phyloP scores from a whole-genome alignment of 140 eudicot genomes.

The Stevia rebaudiana region DNA sequence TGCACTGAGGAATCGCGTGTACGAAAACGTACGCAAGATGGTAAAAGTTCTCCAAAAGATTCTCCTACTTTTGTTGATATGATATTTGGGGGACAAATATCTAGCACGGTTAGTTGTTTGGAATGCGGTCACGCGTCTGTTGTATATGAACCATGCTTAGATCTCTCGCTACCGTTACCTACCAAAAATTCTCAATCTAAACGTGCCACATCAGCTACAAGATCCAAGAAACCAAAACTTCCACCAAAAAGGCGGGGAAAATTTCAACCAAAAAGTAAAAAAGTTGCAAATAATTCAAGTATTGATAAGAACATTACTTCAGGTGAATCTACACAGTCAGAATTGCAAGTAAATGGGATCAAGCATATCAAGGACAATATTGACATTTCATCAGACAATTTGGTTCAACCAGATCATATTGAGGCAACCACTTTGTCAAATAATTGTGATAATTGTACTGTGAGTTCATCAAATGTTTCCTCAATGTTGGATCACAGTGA shows the following conservation, averaged over 20 bases:
- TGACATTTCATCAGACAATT: constrained; percentile 23
- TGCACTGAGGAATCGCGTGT: constrained; percentile 54
- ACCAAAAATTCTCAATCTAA: constrained; percentile 55
- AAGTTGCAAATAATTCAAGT: constrained; percentile 9
- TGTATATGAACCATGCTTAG: constrained; percentile 78
- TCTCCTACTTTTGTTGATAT: constrained; percentile 68
- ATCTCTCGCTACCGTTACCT: constrained; percentile 86
- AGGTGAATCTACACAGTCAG: constrained; percentile 25
- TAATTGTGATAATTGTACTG: constrained; percentile 4
- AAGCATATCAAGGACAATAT: constrained; percentile 13
- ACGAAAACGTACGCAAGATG: constrained; percentile 39
- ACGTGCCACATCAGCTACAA: constrained; percentile 37
- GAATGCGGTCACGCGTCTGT: constrained; percentile 82
- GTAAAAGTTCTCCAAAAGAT: constrained; percentile 5
- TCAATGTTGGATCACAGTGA: constrained; percentile 19
- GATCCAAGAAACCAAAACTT: constrained; percentile 54
- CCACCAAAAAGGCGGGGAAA: constrained; percentile 55
- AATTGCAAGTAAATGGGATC: constrained; percentile 14
- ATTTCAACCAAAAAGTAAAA: constrained; percentile 40
- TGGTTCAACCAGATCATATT: constrained; percentile 40
- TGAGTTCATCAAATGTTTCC: neutral
- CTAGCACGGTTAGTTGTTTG: constrained; percentile 78
- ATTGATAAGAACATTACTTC: constrained; percentile 10
- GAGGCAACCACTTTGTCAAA: constrained; percentile 28
- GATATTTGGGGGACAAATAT: constrained; percentile 79